phyloP scores from a whole-genome alignment of 2,329 filamentous ascomycete species.

The Epichloe amarillans region DNA sequence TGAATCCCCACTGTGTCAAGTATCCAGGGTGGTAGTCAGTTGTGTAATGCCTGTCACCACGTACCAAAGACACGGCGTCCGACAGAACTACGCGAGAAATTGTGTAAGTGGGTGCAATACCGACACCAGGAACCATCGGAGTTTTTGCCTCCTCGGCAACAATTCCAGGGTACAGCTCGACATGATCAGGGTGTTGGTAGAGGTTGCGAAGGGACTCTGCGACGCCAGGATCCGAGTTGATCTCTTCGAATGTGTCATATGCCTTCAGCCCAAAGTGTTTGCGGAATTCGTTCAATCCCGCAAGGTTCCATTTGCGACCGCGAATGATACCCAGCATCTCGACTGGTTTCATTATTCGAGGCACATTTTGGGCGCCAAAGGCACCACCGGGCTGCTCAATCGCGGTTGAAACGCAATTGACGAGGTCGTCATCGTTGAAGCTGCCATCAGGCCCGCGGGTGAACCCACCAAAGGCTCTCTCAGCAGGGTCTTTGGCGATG shows the following conservation, averaged over 20 bases:
- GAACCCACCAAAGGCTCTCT: conserved; percentile 56
- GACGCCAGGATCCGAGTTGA: conserved; percentile 64
- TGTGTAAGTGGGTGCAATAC: conserved; percentile 63
- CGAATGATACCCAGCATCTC: conserved; percentile 74
- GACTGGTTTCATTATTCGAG: conserved; percentile 57
- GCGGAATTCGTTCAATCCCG: conserved; percentile 73
- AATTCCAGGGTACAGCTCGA: conserved; percentile 70
- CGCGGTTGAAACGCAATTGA: conserved; percentile 51
- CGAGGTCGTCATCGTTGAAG: conserved; percentile 66
- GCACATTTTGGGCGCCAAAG: conserved; percentile 63
- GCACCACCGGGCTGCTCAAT: conserved; percentile 67
- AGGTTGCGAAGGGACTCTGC: conserved; percentile 51
- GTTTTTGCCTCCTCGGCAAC: conserved; percentile 64
- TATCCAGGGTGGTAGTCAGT: conserved; percentile 60
- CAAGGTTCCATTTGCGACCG: conserved; percentile 62
- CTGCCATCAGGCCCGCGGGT: conserved; percentile 50
- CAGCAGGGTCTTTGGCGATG: conserved; percentile 51
- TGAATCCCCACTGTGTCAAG: conserved; percentile 75
- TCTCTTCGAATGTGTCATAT: conserved; percentile 68
- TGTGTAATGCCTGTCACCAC: conserved; percentile 69
- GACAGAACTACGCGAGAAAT: conserved; percentile 65
- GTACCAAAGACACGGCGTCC: conserved; percentile 65
- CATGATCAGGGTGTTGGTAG: conserved; percentile 66
- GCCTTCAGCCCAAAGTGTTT: conserved; percentile 67
- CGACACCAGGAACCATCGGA: conserved; percentile 60